A percentile compares a stretch with the other conserved stretches of the same genome.
Evolutionary conservation across 129 eudicot species (phyloP).

Genomic region (Lonicera japonica): DNA sequence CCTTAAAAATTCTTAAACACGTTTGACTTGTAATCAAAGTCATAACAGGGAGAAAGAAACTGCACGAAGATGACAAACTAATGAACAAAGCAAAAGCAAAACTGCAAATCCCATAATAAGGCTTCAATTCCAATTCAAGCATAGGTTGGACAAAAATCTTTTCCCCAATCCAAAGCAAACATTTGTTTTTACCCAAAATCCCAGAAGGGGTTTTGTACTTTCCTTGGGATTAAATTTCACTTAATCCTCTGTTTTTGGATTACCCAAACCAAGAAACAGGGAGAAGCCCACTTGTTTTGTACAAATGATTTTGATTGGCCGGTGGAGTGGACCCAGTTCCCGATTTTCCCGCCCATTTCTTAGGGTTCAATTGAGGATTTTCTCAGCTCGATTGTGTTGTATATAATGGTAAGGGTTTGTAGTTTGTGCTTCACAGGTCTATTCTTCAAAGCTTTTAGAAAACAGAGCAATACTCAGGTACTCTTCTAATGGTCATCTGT

Average conservation of each 20-base stretch:
- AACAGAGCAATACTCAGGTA: slow-evolving; percentile 34
- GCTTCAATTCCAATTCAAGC: background rate
- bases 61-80: background rate
- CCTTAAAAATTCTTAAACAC: background rate
- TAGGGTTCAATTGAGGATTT: slow-evolving; percentile 31
- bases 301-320: slow-evolving; percentile 6
- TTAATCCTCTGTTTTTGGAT: too few relatives aligned
- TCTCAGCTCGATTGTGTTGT: background rate
- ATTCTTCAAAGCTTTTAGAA: slow-evolving; percentile 14
- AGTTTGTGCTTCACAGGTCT: slow-evolving; percentile 29
- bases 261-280: too few relatives aligned
- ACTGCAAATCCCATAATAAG: background rate
- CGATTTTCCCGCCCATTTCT: slow-evolving; percentile 28
- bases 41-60: background rate
- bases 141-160: background rate
- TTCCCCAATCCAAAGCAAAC: background rate
- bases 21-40: background rate
- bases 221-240: background rate
- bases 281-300: too few relatives aligned
- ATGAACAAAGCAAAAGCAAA: background rate
- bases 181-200: too few relatives aligned
- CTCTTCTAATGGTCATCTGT: background rate
- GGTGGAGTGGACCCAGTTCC: background rate
- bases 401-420: slow-evolving; percentile 42
- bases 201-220: background rate